Evolutionary conservation across 2,329 filamentous ascomycete genomes (phyloP).

Genomic region (Periconia digitata): DNA sequence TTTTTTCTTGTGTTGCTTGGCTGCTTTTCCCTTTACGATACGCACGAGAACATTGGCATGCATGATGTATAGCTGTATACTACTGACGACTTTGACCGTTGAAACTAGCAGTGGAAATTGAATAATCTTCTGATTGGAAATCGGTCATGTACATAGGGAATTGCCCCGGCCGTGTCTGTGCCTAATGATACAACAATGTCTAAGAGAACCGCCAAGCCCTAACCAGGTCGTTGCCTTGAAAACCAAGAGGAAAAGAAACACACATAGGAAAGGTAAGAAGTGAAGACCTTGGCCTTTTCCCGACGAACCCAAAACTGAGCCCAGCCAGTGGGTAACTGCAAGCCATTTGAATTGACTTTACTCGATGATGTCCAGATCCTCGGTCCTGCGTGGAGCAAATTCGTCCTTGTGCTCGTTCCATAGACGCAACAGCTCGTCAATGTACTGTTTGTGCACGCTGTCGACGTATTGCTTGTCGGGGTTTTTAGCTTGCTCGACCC

Average conservation of each 20-base stretch:
- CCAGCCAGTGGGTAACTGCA: background rate
- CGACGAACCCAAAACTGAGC: background rate
- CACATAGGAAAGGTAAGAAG: background rate
- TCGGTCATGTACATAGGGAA: no score
- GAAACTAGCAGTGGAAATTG: no score
- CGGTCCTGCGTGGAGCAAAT: slow-evolving; percentile 64
- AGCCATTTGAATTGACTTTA: slow-evolving; percentile 33
- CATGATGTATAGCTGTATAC: no score
- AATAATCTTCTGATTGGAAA: no score
- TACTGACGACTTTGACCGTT: no score
- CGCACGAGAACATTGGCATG: no score
- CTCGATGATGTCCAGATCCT: slow-evolving; percentile 68
- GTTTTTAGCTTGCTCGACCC: slow-evolving; percentile 63
- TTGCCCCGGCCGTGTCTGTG: no score
- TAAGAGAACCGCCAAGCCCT: no score
- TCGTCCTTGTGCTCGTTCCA: slow-evolving; percentile 79
- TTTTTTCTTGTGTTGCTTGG: no score
- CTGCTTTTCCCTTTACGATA: no score
- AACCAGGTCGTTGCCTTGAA: no score
- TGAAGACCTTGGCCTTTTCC: background rate
- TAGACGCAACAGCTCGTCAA: slow-evolving; percentile 70
- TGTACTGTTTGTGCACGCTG: slow-evolving; percentile 75
- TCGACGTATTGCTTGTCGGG: slow-evolving; percentile 78
- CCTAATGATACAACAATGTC: background rate
- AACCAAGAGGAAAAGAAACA: background rate